A percentile compares a stretch with the other conserved stretches of the same genome.
Conservation (phyloP, 495 filamentous ascomycete genomes). For the Penicillium angulare region DNA sequence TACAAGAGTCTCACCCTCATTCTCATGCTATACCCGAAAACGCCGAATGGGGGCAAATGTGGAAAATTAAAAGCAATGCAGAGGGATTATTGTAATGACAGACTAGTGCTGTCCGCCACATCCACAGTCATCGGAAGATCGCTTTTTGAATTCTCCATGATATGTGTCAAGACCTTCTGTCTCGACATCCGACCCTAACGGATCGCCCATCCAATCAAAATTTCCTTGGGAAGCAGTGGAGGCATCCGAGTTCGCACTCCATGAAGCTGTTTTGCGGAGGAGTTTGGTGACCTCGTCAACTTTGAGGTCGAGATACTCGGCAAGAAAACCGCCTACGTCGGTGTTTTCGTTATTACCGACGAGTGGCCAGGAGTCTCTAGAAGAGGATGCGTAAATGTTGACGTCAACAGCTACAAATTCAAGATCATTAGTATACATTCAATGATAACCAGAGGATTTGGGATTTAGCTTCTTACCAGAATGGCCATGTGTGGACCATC, state of each 20-base stretch:
- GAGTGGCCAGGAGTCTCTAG: constrained; percentile 49
- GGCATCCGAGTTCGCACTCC: constrained; percentile 17
- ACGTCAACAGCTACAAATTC: constrained; percentile 66
- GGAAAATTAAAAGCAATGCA: too few species aligned
- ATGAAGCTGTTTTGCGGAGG: constrained; percentile 56
- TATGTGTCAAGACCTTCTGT: constrained; percentile 46
- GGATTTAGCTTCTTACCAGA: constrained; percentile 45
- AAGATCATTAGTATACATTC: constrained; percentile 14
- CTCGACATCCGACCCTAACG: constrained; percentile 33
- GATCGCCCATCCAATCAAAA: constrained; percentile 45
- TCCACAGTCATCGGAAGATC: constrained; percentile 37
- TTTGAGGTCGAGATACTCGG: constrained; percentile 76
- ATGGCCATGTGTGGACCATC: constrained; percentile 91
- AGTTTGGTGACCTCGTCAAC: constrained; percentile 71
- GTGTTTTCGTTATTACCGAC: constrained; percentile 93
- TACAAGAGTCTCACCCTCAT: too few species aligned
- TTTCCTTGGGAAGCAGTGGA: constrained; percentile 8
- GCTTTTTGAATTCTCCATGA: constrained; percentile 50
- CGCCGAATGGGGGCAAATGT: too few species aligned
- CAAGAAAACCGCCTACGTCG: constrained; percentile 79
- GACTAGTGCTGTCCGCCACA: constrained; percentile 37
- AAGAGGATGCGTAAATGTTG: constrained; percentile 76
- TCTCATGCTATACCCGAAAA: too few species aligned
- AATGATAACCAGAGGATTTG: neutral
- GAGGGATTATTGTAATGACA: too few species aligned